Evolutionary conservation across 805 yeast species (phyloP), one percentile per base, ranked within the genome.

Genomic region (Starmerella stigmatis): DNA sequence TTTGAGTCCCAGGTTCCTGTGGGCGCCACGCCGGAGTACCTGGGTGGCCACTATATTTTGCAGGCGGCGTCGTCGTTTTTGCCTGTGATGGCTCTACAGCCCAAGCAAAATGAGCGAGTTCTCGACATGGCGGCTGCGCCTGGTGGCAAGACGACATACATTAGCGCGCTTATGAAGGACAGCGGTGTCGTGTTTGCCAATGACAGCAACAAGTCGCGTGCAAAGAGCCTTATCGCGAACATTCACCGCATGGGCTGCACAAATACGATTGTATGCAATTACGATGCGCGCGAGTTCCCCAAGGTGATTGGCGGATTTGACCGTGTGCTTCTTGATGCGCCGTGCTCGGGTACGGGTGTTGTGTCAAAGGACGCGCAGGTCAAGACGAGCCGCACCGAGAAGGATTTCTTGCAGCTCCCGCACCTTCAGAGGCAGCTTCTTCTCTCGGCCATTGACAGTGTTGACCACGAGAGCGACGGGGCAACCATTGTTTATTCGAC

Each of bases 91-190:
- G 99, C 99, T 0, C 70, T 92, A 57, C 89, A 79, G 51, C 98
- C 99, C n/a, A 94, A 86, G 63, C 96, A 86, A 65, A 79, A 83
- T 61, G 99, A 92, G 69, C 81, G 98, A 60, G 73, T 92, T 32
- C 71, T 92, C 52, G 99, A 92, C 68, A 92, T 92, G 99, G 97
- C 98, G 39, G 94, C 98, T 49, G 96, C 98, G 23, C 98, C 98
- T 54, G 98, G 98, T 70, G 98, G 98, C 67, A 89, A 89, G 63
- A 86, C 96, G 17, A 89, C 98, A 2, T 88, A 86, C 63, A 76
- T 89, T 43, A 78, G 94, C 29, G 96, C 99, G 1, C 66, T 89
- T 68, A 92, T 92, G 97, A 92, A 92, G 62, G 92, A 92, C 65
- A 92, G 98, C 1, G 99, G 99, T 22, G 79, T 89, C 64, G 84